Percentiles rank a stretch among this genome's conserved stretches.
phyloP scores from a whole-genome alignment of 441 rosid genomes.

The Hura crepitans region DNA sequence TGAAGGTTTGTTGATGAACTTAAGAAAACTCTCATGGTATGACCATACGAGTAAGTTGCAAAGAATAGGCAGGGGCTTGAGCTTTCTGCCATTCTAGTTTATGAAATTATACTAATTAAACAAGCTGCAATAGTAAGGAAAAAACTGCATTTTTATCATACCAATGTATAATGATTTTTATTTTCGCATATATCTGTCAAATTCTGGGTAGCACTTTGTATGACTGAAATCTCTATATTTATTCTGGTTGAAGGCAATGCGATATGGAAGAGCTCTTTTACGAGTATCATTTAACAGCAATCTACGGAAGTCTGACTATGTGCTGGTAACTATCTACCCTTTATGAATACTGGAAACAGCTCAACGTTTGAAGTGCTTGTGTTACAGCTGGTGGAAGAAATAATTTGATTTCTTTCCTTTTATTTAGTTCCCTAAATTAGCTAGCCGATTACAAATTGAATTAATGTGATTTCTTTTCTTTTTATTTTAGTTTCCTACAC shows the following conservation, averaged over 20 bases:
- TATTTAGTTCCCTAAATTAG: too few relatives aligned
- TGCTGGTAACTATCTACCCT: slow-evolving; percentile 49
- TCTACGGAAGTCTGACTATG: slow-evolving; percentile 65
- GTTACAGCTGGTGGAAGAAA: too few relatives aligned
- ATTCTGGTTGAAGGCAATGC: slow-evolving; percentile 60
- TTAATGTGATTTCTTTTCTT: too few relatives aligned
- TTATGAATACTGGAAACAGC: slow-evolving; percentile 8
- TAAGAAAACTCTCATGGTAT: background rate
- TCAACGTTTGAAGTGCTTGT: slow-evolving; percentile 7
- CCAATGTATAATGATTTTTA: slow-evolving; percentile 12
- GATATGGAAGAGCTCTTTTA: slow-evolving; percentile 75
- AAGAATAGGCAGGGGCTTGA: background rate
- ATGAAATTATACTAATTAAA: background rate
- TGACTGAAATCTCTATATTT: slow-evolving; percentile 19
- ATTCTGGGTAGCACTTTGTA: slow-evolving; percentile 14
- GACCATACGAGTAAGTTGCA: background rate
- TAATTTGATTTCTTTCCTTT: too few relatives aligned
- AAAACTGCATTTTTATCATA: background rate
- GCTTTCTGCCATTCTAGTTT: slow-evolving; percentile 17
- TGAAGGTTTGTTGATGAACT: slow-evolving; percentile 57
- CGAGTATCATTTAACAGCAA: slow-evolving; percentile 52
- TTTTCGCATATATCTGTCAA: slow-evolving; percentile 11
- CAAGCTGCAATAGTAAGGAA: slow-evolving; percentile 7
- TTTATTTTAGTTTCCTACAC: too few relatives aligned
- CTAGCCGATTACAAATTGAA: too few relatives aligned